Percentiles rank a stretch among this genome's conserved stretches.
Conservation (phyloP, 129 eudicot species). For the Calendula officinalis region DNA sequence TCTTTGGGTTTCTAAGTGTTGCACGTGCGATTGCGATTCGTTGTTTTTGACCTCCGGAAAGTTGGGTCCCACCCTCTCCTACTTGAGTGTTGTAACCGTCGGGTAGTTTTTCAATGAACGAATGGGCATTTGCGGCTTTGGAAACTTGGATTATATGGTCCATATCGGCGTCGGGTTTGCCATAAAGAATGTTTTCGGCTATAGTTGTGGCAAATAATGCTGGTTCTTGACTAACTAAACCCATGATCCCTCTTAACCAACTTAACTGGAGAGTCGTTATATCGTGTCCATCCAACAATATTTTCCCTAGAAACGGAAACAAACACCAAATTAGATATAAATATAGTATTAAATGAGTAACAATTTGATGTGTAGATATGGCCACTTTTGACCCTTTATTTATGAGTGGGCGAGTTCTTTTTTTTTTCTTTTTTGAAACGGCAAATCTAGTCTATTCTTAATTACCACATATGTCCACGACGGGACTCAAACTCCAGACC, state of each 20-base stretch:
- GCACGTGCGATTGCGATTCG: constrained; percentile 85
- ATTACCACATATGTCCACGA: no score
- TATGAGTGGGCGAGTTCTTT: not conserved
- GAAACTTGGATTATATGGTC: constrained; percentile 55
- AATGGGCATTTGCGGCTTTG: constrained; percentile 68
- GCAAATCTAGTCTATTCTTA: no score
- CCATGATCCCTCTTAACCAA: constrained; percentile 84
- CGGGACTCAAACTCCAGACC: no score
- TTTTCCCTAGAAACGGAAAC: constrained; percentile 37
- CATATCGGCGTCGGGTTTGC: constrained; percentile 57
- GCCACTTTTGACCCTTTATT: not conserved
- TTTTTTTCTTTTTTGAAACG: no score
- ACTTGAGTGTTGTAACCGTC: constrained; percentile 75
- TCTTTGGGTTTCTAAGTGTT: constrained; percentile 63
- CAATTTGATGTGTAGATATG: not conserved
- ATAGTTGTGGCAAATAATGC: constrained; percentile 75
- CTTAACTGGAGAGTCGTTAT: constrained; percentile 46
- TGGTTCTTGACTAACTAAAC: constrained; percentile 89
- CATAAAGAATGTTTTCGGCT: constrained; percentile 65
- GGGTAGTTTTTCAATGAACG: constrained; percentile 60
- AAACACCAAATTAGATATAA: not conserved
- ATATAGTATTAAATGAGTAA: not conserved
- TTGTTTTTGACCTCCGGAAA: constrained; percentile 91
- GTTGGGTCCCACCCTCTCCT: constrained; percentile 85
- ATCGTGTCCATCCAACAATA: constrained; percentile 69